Evolutionary conservation across 306 rosid genomes (phyloP).

Genomic region (Glycyrrhiza uralensis): DNA sequence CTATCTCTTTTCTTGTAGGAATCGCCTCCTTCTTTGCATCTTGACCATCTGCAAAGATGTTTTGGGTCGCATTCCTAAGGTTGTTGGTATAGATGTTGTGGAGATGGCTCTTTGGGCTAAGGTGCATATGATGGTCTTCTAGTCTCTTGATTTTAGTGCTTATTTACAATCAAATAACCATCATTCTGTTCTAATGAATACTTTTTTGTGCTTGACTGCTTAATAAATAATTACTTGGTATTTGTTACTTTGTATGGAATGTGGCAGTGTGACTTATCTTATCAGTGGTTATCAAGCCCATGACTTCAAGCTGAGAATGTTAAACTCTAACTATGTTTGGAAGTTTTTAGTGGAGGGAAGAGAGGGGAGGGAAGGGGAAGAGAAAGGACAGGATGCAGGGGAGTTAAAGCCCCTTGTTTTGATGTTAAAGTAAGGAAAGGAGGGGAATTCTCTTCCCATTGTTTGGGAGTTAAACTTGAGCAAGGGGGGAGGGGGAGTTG

Average conservation of each 20-base stretch:
- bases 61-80: constrained; percentile 86
- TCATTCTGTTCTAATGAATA: constrained; percentile 8
- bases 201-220: neutral
- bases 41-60: constrained; percentile 81
- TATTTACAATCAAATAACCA: constrained; percentile 8
- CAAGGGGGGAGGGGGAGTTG: neutral
- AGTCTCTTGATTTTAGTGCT: constrained; percentile 16
- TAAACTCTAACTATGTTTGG: constrained; percentile 15
- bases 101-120: constrained; percentile 99
- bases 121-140: constrained; percentile 49
- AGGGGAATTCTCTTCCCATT: neutral
- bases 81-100: constrained; percentile 94
- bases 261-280: neutral
- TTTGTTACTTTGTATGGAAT: neutral
- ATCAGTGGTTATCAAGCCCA: neutral
- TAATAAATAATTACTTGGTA: neutral
- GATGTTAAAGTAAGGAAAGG: neutral
- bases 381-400: neutral
- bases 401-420: neutral
- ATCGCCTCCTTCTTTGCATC: constrained; percentile 72
- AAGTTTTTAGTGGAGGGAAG: neutral
- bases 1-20: constrained; percentile 46
- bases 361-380: neutral
- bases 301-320: constrained; percentile 8
- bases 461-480: neutral